These are phyloP conservation scores for Pezicula rhizophila DNA, from an alignment of 2,329 filamentous ascomycete genomes.

Conservation along the genomic window DNA sequence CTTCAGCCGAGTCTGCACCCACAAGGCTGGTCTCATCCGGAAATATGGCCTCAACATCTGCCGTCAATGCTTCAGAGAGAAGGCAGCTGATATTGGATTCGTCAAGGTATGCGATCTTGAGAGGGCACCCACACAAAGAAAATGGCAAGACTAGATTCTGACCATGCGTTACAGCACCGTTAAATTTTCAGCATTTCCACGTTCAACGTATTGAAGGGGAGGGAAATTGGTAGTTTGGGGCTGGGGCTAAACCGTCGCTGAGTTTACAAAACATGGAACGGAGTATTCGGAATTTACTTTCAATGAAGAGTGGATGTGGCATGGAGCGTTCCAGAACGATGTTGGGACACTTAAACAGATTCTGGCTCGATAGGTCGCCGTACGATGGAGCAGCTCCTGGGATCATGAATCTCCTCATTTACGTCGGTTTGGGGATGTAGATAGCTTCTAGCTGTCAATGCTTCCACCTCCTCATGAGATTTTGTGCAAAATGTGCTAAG, in stretches of 20 bases:
- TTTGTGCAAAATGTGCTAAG: too few relatives aligned
- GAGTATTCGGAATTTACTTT: constrained; percentile 16
- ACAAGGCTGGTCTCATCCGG: constrained; percentile 98
- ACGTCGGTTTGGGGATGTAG: not conserved
- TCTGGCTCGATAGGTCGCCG: constrained; percentile 11
- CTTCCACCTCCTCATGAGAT: not conserved
- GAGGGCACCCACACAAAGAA: too few relatives aligned
- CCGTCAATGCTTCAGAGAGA: constrained; percentile 75
- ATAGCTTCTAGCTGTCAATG: not conserved
- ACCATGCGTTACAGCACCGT: constrained; percentile 17
- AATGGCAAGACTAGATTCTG: not conserved
- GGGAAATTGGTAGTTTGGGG: constrained; percentile 5
- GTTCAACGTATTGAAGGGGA: constrained; percentile 11
- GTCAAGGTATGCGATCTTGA: constrained; percentile 49
- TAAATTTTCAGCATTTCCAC: constrained; percentile 12
- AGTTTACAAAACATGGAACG: constrained; percentile 12
- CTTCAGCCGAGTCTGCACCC: constrained; percentile 75
- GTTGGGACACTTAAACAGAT: constrained; percentile 6
- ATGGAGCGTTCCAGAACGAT: constrained; percentile 7
- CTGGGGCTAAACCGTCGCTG: too few relatives aligned
- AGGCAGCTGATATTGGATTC: constrained; percentile 67
- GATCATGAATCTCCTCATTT: not conserved
- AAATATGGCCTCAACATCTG: constrained; percentile 96
- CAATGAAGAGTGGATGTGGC: not conserved
- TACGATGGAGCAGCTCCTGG: constrained; percentile 7